Conservation (phyloP, 768 basidiomycete species). For the Myochromella boudieri region DNA sequence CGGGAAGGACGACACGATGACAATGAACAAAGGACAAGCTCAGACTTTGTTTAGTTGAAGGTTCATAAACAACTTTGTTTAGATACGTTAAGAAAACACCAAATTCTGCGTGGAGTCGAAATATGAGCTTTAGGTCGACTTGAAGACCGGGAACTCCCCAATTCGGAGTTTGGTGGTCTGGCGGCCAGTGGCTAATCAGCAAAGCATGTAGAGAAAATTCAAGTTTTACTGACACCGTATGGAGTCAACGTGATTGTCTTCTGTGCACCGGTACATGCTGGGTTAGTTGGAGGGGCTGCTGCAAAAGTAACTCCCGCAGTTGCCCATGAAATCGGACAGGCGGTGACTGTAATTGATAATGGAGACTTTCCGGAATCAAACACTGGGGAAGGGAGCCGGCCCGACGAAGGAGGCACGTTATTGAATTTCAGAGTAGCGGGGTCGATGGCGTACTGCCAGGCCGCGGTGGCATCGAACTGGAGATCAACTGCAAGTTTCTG, state of each 20-base stretch:
- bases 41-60: no score
- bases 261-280: conserved; percentile 40
- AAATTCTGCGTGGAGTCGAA: no score
- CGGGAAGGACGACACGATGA: no score
- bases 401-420: conserved; percentile 30
- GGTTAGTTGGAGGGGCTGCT: conserved; percentile 42
- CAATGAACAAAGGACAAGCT: no score
- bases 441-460: conserved; percentile 59
- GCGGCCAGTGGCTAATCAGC: not conserved
- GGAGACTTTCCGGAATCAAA: conserved; percentile 51
- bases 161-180: conserved; percentile 36
- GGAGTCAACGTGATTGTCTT: conserved; percentile 46
- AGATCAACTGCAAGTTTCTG: conserved; percentile 48
- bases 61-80: no score
- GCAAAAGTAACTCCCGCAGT: conserved; percentile 50
- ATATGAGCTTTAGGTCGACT: conserved; percentile 17
- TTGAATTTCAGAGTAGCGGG: conserved; percentile 40
- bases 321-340: conserved; percentile 50
- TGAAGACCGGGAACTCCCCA: conserved; percentile 40
- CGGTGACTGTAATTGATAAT: conserved; percentile 44
- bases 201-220: not conserved
- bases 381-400: conserved; percentile 41
- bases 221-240: conserved; percentile 40
- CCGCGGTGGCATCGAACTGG: conserved; percentile 44
- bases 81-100: no score